Evolutionary conservation across 2,329 filamentous ascomycete species (phyloP), one percentile per base, ranked within the genome.

Genomic region (Ramularia endophylla): DNA sequence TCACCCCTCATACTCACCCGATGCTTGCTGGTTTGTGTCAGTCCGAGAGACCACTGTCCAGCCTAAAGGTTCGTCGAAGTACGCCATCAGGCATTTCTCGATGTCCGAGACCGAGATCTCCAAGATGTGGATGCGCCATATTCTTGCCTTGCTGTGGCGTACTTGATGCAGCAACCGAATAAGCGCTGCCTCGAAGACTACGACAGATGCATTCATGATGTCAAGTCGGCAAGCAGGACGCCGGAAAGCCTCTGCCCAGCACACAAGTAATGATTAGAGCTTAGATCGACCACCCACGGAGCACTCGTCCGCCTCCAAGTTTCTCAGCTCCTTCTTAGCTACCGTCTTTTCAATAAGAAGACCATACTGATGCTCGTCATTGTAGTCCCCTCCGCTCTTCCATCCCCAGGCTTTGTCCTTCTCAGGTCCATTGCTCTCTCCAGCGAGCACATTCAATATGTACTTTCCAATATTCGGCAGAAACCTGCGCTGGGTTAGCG

Each of bases 391-490:
- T 8, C 13, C 27, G 32, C 38, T 36, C 29, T 53, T 53, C 51
- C 51, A 53, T 2, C 37, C 49, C 51, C 51, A 53, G 3, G 51
- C 51, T 25, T 36, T 30, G 17, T 66, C 63, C 38, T 60, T 65
- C 33, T 64, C 61, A 5, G 52, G 52, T 1, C 62, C 64, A 27
- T 65, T 66, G 18, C 57, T 58, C 36, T 55, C 46, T 1, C 55
- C 63, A 4, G 55, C 49, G 9, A 67, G 33, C 0, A 66, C 54
- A 25, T 75, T 68, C 20, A 68, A 64, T 42, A 78, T 66, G 57
- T 82, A 82, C 43, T 74, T 72, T 3, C 79, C 78, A 48, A 80
- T 74, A 17, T 73, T 74, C 1, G 78, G 78, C 18, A 83, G 63
- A 54, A 85, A 58, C 20, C 22, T 22, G 27, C 22, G 11, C 6